Evolutionary conservation across 164 flowering plant species (phyloP), one percentile per base, ranked within the genome.

Genomic region (Nelumbo lutea): DNA sequence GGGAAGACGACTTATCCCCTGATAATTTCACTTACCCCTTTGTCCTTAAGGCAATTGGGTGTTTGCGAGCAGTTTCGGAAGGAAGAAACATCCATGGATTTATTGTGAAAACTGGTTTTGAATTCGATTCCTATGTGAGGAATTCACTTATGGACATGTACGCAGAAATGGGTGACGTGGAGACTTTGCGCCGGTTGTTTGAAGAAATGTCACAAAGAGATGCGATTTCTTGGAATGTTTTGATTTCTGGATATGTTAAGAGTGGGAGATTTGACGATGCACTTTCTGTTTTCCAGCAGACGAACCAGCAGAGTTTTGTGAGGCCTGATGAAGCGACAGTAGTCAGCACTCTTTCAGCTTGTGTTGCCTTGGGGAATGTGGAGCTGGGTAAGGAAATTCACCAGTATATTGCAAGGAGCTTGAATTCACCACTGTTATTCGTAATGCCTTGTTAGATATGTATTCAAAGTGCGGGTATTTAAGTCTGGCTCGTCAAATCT

Each of bases 21-120:
- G 96, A 92, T 80, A 84, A 82, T 79, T 92, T 79, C 70, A 90
- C 96, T 0, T 88, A 84, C 76, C 97, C 96, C 1, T 85, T 85
- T 81, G 91, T 90, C 70, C 74, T 87, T 5, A 92, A 88, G 83
- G 88, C 94, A 0, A 68, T 86, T 69, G 93, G 87, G 11, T 75
- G 83, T 27, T 73, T 87, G 59, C 69, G 81, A 56, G 63, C 69
- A 38, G 78, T 77, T 63, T 3, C 43, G 1, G 83, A 81, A 60
- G 97, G 88, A 13, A 72, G 65, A 61, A 85, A 83, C 80, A 42
- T 85, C 71, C 94, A 87, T 75, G 92, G 89, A 40, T 70, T 72
- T 64, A 81, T 79, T 5, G 53, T 85, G 45, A 88, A 86, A 77
- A 68, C 73, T 52, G 93, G 96, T 70, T 71, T 81, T 47, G 82